Evolutionary conservation across 148 eudicot genomes (phyloP), one percentile per base, ranked within the genome.

Genomic region (Nepenthes mirabilis): DNA sequence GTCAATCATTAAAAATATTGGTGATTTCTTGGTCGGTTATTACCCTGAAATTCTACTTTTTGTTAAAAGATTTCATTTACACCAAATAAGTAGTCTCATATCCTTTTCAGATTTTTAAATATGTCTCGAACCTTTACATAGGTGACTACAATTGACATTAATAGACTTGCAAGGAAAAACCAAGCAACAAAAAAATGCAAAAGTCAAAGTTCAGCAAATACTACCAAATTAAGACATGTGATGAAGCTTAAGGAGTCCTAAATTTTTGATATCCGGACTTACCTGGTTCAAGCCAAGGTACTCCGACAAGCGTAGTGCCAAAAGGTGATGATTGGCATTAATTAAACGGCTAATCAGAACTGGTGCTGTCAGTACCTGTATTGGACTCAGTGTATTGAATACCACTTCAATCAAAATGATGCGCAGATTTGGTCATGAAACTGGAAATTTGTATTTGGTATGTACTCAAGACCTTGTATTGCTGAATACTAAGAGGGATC

Each of bases 401-500:
- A 52, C 2, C 2, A 32, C 2, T n/a, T 52, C 1, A 11, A 52
- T 23, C n/a, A 12, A 52, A 52, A 52, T 52, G 55, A 52, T 52
- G 23, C 1, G n/a, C 7, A 32, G 3, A 2, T 1, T 5, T 49
- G 14, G 52, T 49, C 36, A 34, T 34, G 68, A 47, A 34, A 40
- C 10, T 9, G 32, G 54, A 49, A 65, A 47, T 32, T n/a, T 10
- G 14, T 53, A 43, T 34, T 37, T 10, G 47, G 34, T 2, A 32
- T 53, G 58, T 33, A 58, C n/a, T 58, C 23, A 36, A 53, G n/a
- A 93, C 99, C 99, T 89, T 86, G 68, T 82, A 94, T 71, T 94
- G 97, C 61, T 94, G 91, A 73, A 94, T 77, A 73, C 91, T 94
- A 47, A 94, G 95, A 52, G 95, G 91, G 68, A 93, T 86, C 43